Evolutionary conservation across 805 yeast genomes (phyloP), one percentile per base, ranked within the genome.

Genomic region (Saccharomyces jurei): DNA sequence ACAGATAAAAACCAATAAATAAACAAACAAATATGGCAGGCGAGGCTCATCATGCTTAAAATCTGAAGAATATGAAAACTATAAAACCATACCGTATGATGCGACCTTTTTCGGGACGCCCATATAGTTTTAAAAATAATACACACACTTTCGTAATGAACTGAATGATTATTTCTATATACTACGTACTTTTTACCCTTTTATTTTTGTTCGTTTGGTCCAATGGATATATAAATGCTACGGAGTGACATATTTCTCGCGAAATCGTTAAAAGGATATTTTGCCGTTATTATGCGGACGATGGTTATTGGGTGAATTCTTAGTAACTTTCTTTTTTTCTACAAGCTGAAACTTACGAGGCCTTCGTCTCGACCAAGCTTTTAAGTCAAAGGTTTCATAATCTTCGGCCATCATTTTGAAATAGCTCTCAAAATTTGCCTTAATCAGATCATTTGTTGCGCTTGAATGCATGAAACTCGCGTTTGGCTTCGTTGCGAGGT

Each of bases 401-500:
- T 63, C 62, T 47, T 65, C 70, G 2, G 66, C 68, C 54, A 63
- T 58, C 22, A 58, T 50, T 50, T 63, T 63, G 56, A 67, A 67
- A 54, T 66, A 66, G n/a, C 54, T 54, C 28, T 65, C 63, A 48
- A 63, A 67, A 51, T 65, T 67, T 25, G 62, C 48, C 14, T 59
- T 53, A 9, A 65, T 51, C 52, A 61, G 68, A 30, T 54, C 55
- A 32, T 50, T 55, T 14, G 31, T 48, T 17, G 31, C 29, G 14
- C 17, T 46, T 31, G 36, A 53, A 44, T 32, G 13, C 47, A 32
- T 44, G 41, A 27, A 31, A 13, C 13, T 26, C 46, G 22, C 14
- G 25, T n/a, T 41, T 21, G 36, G 29, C 25, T 25, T 46, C 14
- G 27, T 25, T 22, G n/a, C 21, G n/a, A 17, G 22, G 21, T 21